A percentile compares a stretch with the other conserved stretches of the same genome.
Evolutionary conservation across 1,139 yeast genomes (phyloP).

Genomic region (Kazachstania sp.): DNA sequence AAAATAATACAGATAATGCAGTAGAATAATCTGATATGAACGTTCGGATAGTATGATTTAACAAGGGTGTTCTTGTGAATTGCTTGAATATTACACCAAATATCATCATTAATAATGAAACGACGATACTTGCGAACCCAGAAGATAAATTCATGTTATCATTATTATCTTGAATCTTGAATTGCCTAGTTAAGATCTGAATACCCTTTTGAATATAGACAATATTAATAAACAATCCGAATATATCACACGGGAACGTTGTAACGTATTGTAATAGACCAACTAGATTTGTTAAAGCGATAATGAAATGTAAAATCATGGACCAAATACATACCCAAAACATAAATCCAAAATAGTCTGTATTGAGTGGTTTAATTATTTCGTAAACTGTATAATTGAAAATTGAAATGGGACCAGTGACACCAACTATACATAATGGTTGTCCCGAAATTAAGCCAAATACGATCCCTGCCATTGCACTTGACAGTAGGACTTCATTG

Average conservation of each 20-base stretch:
- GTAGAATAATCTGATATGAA: constrained; percentile 79
- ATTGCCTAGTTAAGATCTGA: constrained; percentile 69
- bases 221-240: constrained; percentile 83
- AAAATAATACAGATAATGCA: constrained; percentile 74
- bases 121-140: constrained; percentile 70
- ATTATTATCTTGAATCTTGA: constrained; percentile 30
- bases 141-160: constrained; percentile 5
- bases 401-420: constrained; percentile 88
- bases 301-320: constrained; percentile 66
- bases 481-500: constrained; percentile 74
- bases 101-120: constrained; percentile 64
- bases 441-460: constrained; percentile 85
- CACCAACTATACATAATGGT: constrained; percentile 94
- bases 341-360: constrained; percentile 76
- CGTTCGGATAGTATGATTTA: constrained; percentile 53
- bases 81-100: constrained; percentile 61
- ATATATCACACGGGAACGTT: constrained; percentile 80
- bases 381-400: constrained; percentile 89
- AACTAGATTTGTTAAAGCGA: constrained; percentile 66
- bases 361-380: constrained; percentile 46
- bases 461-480: constrained; percentile 82
- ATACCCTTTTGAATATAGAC: constrained; percentile 91
- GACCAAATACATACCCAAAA: constrained; percentile 94
- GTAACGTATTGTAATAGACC: constrained; percentile 66
- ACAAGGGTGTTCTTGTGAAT: constrained; percentile 53